Evolutionary conservation across 2,329 filamentous ascomycete genomes (phyloP).

Genomic region (Aspergillus hortae): DNA sequence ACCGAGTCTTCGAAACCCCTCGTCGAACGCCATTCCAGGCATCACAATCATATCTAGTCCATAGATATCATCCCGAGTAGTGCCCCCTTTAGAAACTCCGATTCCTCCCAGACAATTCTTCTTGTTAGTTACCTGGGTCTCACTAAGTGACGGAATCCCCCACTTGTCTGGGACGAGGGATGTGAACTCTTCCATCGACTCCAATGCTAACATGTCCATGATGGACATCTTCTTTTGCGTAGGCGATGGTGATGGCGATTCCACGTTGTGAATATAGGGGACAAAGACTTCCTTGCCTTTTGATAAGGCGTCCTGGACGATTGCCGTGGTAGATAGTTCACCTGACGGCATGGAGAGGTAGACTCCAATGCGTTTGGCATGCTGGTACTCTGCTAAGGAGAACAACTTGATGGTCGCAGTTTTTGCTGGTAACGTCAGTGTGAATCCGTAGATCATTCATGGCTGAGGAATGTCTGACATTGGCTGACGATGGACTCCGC

Average conservation of each 20-base stretch:
- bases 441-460: background rate
- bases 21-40: slow-evolving; percentile 90
- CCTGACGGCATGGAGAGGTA: slow-evolving; percentile 90
- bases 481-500: slow-evolving; percentile 63
- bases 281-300: slow-evolving; percentile 84
- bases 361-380: slow-evolving; percentile 73
- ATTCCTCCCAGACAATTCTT: slow-evolving; percentile 69
- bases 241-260: slow-evolving; percentile 28
- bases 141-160: slow-evolving; percentile 86
- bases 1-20: slow-evolving; percentile 69
- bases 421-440: slow-evolving; percentile 51
- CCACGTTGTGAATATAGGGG: slow-evolving; percentile 73
- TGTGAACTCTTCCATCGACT: slow-evolving; percentile 72
- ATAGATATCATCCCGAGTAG: slow-evolving; percentile 22
- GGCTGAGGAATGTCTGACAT: slow-evolving; percentile 54
- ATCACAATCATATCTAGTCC: slow-evolving; percentile 82
- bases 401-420: slow-evolving; percentile 63
- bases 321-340: slow-evolving; percentile 78
- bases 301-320: slow-evolving; percentile 75
- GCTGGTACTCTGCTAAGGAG: slow-evolving; percentile 67
- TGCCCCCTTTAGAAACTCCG: slow-evolving; percentile 32
- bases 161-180: slow-evolving; percentile 74
- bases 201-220: slow-evolving; percentile 93
- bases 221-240: slow-evolving; percentile 57
- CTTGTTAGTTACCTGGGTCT: slow-evolving; percentile 61